Conservation (phyloP, 306 rosid species). For the Rosa lucieae region DNA sequence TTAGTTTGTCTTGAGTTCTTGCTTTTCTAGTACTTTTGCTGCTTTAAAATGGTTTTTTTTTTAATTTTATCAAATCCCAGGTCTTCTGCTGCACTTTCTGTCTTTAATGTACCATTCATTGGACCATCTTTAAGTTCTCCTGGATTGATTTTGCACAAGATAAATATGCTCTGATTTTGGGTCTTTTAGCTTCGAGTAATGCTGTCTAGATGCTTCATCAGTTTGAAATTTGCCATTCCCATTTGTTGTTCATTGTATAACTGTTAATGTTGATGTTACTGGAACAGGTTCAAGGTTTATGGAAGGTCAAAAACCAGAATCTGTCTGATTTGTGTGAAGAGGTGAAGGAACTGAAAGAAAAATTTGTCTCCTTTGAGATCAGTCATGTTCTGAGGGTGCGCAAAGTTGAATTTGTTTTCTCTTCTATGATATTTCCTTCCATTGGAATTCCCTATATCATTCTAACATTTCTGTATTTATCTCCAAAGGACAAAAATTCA, state of each 20-base stretch:
- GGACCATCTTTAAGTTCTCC: not conserved
- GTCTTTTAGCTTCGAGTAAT: not conserved
- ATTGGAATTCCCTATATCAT: slow-evolving; percentile 17
- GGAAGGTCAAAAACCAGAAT: slow-evolving; percentile 74
- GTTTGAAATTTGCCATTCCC: not conserved
- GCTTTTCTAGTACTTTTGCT: not conserved
- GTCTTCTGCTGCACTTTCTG: not conserved
- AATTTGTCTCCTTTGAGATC: slow-evolving; percentile 72
- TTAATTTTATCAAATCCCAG: not conserved
- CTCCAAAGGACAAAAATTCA: slow-evolving; percentile 59
- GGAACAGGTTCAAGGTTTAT: slow-evolving; percentile 77
- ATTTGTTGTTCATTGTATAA: slow-evolving; percentile 21
- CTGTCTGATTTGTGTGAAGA: slow-evolving; percentile 53
- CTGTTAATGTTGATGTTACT: slow-evolving; percentile 24
- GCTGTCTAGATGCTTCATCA: not conserved
- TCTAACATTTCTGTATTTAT: slow-evolving; percentile 28
- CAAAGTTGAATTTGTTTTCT: slow-evolving; percentile 19
- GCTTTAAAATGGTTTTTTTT: not conserved
- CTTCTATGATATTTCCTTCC: not conserved
- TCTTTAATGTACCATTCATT: not conserved
- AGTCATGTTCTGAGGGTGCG: slow-evolving; percentile 87
- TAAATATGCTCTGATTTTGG: not conserved
- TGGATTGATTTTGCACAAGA: slow-evolving; percentile 2
- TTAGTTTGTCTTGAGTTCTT: not conserved
- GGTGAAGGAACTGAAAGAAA: slow-evolving; percentile 68